These are phyloP conservation scores for Ajuga reptans DNA, from an alignment of 305 asterid genomes.

Conservation along the genomic window DNA sequence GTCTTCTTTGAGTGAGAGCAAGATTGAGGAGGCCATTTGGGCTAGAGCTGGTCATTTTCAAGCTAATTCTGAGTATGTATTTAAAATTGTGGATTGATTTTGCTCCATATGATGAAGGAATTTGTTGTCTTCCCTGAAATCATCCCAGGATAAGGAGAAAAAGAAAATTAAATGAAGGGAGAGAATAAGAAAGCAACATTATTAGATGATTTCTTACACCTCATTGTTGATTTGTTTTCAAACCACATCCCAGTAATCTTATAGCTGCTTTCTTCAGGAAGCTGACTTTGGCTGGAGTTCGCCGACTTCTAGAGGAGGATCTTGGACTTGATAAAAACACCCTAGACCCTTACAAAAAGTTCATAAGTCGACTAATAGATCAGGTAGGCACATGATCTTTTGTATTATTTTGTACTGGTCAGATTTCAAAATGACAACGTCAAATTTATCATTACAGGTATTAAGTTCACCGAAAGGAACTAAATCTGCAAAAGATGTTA, in stretches of 20 bases:
- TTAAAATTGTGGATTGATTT: slow-evolving; percentile 15
- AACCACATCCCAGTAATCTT: background rate
- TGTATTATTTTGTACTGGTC: background rate
- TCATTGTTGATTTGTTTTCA: slow-evolving; percentile 10
- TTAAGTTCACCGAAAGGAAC: slow-evolving; percentile 36
- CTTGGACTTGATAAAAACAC: slow-evolving; percentile 58
- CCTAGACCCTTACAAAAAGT: slow-evolving; percentile 71
- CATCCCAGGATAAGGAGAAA: background rate
- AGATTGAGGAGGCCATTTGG: slow-evolving; percentile 60
- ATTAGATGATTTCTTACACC: background rate
- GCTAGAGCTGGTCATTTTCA: slow-evolving; percentile 62
- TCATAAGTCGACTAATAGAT: slow-evolving; percentile 55
- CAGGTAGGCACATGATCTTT: slow-evolving; percentile 38
- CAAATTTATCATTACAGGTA: slow-evolving; percentile 35
- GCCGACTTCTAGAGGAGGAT: slow-evolving; percentile 78
- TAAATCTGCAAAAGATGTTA: slow-evolving; percentile 32
- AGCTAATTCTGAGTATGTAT: slow-evolving; percentile 62
- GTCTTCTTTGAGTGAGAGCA: slow-evolving; percentile 44
- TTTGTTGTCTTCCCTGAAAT: background rate
- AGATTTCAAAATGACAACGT: slow-evolving; percentile 6
- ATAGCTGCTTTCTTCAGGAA: slow-evolving; percentile 38
- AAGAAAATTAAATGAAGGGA: background rate
- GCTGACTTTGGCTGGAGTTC: slow-evolving; percentile 64
- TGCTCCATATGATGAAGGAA: background rate
- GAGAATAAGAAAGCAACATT: slow-evolving; percentile 12